Evolutionary conservation across 495 filamentous ascomycete species (phyloP).

Genomic region (Lophiostoma macrostomum): DNA sequence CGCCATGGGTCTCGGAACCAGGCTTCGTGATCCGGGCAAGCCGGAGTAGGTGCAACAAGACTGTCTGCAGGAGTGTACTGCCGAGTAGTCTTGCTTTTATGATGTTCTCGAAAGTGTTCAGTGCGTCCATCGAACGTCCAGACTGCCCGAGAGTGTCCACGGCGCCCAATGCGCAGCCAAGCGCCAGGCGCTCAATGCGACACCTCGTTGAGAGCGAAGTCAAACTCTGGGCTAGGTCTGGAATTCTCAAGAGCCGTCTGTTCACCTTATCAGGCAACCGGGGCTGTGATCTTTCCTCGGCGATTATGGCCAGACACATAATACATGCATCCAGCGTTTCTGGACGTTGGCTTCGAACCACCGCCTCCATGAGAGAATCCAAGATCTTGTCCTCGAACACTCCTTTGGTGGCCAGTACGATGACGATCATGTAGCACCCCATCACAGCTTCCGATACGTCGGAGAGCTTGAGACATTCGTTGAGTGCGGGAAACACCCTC

Average conservation of each 20-base stretch:
- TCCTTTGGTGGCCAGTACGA: constrained; percentile 78
- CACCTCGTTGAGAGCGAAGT: constrained; percentile 61
- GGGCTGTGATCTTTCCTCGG: constrained; percentile 61
- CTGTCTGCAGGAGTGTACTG: constrained; percentile 56
- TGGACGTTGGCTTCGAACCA: constrained; percentile 68
- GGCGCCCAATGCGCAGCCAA: constrained; percentile 66
- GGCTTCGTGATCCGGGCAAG: not conserved
- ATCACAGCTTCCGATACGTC: constrained; percentile 71
- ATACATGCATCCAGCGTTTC: constrained; percentile 72
- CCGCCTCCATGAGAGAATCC: constrained; percentile 77
- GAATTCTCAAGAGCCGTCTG: constrained; percentile 59
- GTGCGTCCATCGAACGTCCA: constrained; percentile 1
- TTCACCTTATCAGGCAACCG: constrained; percentile 63
- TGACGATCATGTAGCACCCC: constrained; percentile 85
- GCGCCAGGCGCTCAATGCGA: constrained; percentile 66
- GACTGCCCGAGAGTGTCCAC: constrained; percentile 38
- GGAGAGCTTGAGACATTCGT: constrained; percentile 69
- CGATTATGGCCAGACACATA: constrained; percentile 73
- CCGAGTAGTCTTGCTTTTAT: constrained; percentile 60
- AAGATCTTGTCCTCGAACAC: constrained; percentile 70
- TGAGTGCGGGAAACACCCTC: constrained; percentile 69
- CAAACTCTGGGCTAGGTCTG: constrained; percentile 56
- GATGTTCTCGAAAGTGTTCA: constrained; percentile 54
- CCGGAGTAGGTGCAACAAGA: constrained; percentile 44
- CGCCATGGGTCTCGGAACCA: constrained; percentile 4